phyloP scores from a whole-genome alignment of 1,284 basidiomycete genomes.

The Blastosporella zonata region DNA sequence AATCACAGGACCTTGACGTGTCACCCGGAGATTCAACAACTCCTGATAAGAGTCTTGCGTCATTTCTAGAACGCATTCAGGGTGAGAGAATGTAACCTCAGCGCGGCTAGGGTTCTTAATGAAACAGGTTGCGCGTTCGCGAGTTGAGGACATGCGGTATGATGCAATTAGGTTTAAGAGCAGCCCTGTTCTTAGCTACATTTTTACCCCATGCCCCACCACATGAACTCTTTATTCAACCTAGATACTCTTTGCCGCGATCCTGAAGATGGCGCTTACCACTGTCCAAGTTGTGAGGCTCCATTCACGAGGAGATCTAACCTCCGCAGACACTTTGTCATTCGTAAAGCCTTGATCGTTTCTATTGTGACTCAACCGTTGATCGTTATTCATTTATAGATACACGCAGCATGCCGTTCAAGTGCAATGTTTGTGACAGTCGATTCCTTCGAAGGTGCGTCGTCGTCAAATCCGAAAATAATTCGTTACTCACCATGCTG shows the following conservation, averaged over 20 bases:
- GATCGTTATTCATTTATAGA: conserved; percentile 21
- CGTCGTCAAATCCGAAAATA: no score
- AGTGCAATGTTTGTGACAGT: conserved; percentile 19
- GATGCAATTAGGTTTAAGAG: no score
- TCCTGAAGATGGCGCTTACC: conserved; percentile 11
- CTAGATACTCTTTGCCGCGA: conserved; percentile 4
- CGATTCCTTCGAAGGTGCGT: conserved; percentile 13
- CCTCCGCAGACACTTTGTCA: conserved; percentile 8
- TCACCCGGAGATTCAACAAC: conserved; percentile 1
- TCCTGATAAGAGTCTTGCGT: conserved; percentile 1
- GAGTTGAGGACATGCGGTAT: no score
- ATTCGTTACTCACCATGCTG: neutral
- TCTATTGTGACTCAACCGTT: neutral
- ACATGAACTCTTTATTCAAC: neutral
- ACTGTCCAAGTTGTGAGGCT: conserved; percentile 5
- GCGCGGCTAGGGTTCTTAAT: no score
- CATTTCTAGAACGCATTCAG: conserved; percentile 1
- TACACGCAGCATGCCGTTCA: conserved; percentile 24
- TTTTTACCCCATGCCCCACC: no score
- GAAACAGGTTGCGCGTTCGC: no score
- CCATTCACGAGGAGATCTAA: conserved; percentile 11
- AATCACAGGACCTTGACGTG: neutral
- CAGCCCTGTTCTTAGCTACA: no score
- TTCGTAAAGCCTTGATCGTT: conserved; percentile 2
- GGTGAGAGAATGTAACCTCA: neutral